A percentile compares a stretch with the other conserved stretches of the same genome.
Evolutionary conservation across 768 basidiomycete species (phyloP).

Genomic region (Ephemerocybe angulata): DNA sequence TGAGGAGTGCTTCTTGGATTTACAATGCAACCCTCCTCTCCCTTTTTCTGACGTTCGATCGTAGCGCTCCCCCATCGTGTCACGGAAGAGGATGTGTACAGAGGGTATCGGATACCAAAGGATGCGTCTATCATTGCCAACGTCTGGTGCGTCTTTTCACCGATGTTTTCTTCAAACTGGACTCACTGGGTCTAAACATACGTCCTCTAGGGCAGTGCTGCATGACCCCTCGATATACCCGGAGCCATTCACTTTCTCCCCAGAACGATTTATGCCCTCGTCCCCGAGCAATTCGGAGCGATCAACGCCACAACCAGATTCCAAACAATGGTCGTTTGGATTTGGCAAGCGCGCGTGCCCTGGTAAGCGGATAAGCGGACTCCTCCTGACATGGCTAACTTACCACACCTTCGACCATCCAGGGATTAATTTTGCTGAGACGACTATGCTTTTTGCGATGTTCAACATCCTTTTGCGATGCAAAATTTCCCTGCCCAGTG

Average conservation of each 20-base stretch:
- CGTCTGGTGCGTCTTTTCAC: constrained; percentile 31
- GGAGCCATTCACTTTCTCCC: constrained; percentile 16
- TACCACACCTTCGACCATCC: not conserved
- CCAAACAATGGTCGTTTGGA: constrained; percentile 19
- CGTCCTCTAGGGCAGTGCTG: constrained; percentile 22
- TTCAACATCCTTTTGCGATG: constrained; percentile 13
- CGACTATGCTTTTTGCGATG: constrained; percentile 17
- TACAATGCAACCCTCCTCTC: not conserved
- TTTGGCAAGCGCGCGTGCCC: constrained; percentile 22
- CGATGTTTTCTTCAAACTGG: not conserved
- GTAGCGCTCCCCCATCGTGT: constrained; percentile 41
- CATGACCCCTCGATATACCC: constrained; percentile 19
- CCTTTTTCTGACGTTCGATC: not conserved
- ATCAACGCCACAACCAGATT: constrained; percentile 14
- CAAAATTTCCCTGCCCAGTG: constrained; percentile 7
- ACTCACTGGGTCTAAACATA: not conserved
- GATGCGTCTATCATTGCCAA: constrained; percentile 44
- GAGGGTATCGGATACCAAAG: constrained; percentile 42
- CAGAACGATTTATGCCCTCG: constrained; percentile 16
- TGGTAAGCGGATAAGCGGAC: not conserved
- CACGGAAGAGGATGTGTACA: constrained; percentile 42
- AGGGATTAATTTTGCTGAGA: constrained; percentile 19
- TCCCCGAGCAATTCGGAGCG: not conserved
- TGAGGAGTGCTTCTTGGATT: constrained; percentile 13
- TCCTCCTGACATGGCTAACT: not conserved